phyloP scores from a whole-genome alignment of 169 alveolate genomes.

The Theileria orientalis region DNA sequence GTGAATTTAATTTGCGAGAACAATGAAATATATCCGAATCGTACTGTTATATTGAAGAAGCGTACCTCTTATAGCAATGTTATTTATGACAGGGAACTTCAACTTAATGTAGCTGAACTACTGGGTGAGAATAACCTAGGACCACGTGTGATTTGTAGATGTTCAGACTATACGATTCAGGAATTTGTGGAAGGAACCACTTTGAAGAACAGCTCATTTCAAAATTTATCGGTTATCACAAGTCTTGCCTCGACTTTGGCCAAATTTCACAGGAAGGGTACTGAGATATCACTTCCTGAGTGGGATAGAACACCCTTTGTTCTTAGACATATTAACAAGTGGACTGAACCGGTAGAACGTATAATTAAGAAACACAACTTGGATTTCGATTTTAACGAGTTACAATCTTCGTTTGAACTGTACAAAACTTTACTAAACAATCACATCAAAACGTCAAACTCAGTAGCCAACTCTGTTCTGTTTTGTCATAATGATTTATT shows the following conservation, averaged over 20 bases:
- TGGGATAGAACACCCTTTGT: slow-evolving; percentile 71
- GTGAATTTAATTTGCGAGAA: not conserved
- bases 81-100: slow-evolving; percentile 65
- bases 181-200: slow-evolving; percentile 79
- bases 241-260: slow-evolving; percentile 64
- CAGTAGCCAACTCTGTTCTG: slow-evolving; percentile 66
- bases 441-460: slow-evolving; percentile 20
- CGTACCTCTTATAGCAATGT: slow-evolving; percentile 65
- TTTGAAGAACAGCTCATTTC: slow-evolving; percentile 60
- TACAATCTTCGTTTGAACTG: not conserved
- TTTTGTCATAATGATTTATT: slow-evolving; percentile 79
- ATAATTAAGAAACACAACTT: not conserved
- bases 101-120: slow-evolving; percentile 69
- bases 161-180: slow-evolving; percentile 75
- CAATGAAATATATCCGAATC: not conserved
- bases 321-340: too few relatives aligned
- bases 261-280: slow-evolving; percentile 14
- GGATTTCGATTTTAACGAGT: slow-evolving; percentile 10
- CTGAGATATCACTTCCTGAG: slow-evolving; percentile 35
- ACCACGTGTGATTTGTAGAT: slow-evolving; percentile 67
- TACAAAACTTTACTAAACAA: slow-evolving; percentile 28
- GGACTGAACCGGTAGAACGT: not conserved
- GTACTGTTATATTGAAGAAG: slow-evolving; percentile 65
- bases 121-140: slow-evolving; percentile 72
- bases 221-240: slow-evolving; percentile 62